These are phyloP conservation scores for Fonsecaea erecta DNA, from an alignment of 2,329 filamentous ascomycete genomes.

Conservation along the genomic window DNA sequence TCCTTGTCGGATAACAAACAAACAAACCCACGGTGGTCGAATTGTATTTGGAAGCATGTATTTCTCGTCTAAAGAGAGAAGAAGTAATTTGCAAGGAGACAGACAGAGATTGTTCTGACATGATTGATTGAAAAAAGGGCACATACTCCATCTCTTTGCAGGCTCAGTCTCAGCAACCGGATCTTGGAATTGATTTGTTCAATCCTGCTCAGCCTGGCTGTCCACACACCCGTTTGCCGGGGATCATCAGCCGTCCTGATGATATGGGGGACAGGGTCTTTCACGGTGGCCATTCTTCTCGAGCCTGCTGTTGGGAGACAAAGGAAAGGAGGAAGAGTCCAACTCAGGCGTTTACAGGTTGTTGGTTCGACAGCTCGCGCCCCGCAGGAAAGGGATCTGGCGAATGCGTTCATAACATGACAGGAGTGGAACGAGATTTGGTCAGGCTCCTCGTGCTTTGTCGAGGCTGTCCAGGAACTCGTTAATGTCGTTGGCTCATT, in stretches of 20 bases:
- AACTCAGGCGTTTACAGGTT: neutral
- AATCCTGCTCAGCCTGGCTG: slow-evolving; percentile 65
- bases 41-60: neutral
- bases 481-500: neutral
- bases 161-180: slow-evolving; percentile 68
- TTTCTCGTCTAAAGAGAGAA: neutral
- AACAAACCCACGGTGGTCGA: neutral
- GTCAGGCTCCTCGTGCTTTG: neutral
- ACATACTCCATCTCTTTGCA: slow-evolving; percentile 54
- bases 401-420: neutral
- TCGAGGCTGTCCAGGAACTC: neutral
- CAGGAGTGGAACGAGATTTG: neutral
- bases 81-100: neutral
- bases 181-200: slow-evolving; percentile 69
- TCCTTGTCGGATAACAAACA: neutral
- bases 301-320: neutral
- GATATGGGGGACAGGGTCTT: slow-evolving; percentile 60
- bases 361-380: neutral
- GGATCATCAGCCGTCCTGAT: slow-evolving; percentile 76
- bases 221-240: slow-evolving; percentile 67
- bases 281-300: slow-evolving; percentile 37
- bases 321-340: neutral
- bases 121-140: neutral
- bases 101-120: neutral
- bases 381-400: neutral